Base-by-base conservation (phyloP, 495 filamentous ascomycete species). In the Staphylotrichum tortipilum region DNA sequence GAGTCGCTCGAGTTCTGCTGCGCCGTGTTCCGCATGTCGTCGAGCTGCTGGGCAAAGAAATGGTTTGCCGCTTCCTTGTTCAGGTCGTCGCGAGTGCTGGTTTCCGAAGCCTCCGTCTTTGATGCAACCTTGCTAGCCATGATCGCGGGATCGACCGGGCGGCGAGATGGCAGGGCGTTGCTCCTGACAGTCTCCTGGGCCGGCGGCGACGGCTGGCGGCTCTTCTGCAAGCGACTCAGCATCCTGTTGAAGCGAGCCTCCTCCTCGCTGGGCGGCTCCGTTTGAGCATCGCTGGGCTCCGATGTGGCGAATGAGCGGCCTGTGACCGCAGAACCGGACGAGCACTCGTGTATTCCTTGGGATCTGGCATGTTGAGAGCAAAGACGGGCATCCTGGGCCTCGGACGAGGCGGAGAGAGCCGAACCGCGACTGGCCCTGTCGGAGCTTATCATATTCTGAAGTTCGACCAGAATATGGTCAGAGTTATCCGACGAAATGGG, bases 181-280 rank as follows among this genome's bases (percentile, higher is more conserved):
- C 10, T 23, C 4, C 8, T n/a, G 19, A 11, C n/a, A n/a, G n/a
- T 14, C 4, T 28, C 7, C n/a, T 6, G 29, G 9, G 19, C 21
- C 2, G 38, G 15, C 1, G 24, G n/a, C 17, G 17, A 11, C 8
- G 9, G 35, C 14, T 24, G 24, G 11, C 29, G 18, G n/a, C 18
- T 17, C 31, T 45, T 55, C 3, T 57, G 40, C 19, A 64, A 47
- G 28, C 61, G 61, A 14, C 22, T 47, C 14, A 64, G 22, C 51
- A 64, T 18, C 7, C 36, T 43, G 28, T 50, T 51, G 35, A 62
- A 64, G 14, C 61, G 61, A 14, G 7, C 22, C 9, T 53, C 45
- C 7, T 61, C 52, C 22, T 50, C 47, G 12, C 18, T 23, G 11
- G 40, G 29, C 2, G 21, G n/a, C 1, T n/a, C 24, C n/a, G 18